Evolutionary conservation across 2,329 filamentous ascomycete species (phyloP).

Genomic region (Cladophialophora bantiana): DNA sequence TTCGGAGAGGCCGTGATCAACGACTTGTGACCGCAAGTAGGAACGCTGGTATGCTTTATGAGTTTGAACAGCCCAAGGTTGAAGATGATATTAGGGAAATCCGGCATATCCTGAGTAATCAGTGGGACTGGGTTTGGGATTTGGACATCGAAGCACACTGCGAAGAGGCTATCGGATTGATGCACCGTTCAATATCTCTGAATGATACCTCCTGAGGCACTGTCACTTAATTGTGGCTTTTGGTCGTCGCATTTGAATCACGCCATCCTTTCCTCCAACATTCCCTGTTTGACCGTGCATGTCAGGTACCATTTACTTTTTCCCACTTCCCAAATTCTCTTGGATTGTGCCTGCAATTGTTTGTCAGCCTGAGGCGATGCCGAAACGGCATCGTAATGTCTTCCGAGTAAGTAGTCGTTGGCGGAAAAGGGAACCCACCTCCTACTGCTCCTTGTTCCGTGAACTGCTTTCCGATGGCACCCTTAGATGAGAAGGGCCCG

Average conservation of each 20-base stretch:
- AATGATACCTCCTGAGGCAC: neutral
- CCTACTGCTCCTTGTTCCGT: slow-evolving; percentile 47
- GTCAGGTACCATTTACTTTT: neutral
- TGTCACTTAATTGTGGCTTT: neutral
- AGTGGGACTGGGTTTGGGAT: slow-evolving; percentile 22
- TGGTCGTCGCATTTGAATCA: neutral
- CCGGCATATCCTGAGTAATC: neutral
- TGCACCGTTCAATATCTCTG: neutral
- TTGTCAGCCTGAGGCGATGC: neutral
- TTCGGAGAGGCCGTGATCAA: slow-evolving; percentile 12
- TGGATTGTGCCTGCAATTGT: neutral
- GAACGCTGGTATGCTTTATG: slow-evolving; percentile 7
- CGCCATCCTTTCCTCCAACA: neutral
- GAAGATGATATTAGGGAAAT: slow-evolving; percentile 10
- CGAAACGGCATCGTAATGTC: neutral
- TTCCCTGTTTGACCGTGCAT: neutral
- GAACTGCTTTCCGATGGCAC: slow-evolving; percentile 50
- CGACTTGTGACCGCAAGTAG: slow-evolving; percentile 10
- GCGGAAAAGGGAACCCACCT: slow-evolving; percentile 38
- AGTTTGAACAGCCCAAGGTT: slow-evolving; percentile 11
- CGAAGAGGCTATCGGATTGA: slow-evolving; percentile 12
- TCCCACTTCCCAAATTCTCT: slow-evolving; percentile 15
- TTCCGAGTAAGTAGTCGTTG: neutral
- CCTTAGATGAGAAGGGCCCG: slow-evolving; percentile 47
- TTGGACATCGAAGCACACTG: slow-evolving; percentile 18